Evolutionary conservation across 805 yeast species (phyloP).

Genomic region (Maudiozyma bulderi): DNA sequence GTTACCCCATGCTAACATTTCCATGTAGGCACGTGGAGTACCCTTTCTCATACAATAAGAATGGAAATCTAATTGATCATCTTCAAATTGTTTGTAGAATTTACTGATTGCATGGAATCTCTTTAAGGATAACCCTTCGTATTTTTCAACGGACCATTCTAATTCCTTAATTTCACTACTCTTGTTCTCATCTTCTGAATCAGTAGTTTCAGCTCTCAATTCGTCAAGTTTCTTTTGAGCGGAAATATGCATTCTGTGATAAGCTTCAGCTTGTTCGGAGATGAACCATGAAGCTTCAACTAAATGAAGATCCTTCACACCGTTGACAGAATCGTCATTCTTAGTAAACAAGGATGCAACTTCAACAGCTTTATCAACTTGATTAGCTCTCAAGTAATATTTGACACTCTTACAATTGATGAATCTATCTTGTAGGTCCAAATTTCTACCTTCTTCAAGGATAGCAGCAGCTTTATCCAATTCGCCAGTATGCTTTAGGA

Average conservation of each 20-base stretch:
- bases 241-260: conserved; percentile 46
- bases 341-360: conserved; percentile 74
- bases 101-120: conserved; percentile 59
- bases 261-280: conserved; percentile 76
- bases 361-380: conserved; percentile 63
- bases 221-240: conserved; percentile 17
- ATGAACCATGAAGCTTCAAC: conserved; percentile 93
- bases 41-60: conserved; percentile 86
- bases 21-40: conserved; percentile 73
- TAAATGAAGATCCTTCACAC: conserved; percentile 73
- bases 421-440: conserved; percentile 85
- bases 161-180: conserved; percentile 28
- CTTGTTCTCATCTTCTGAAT: conserved; percentile 13
- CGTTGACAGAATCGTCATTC: conserved; percentile 72
- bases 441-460: conserved; percentile 60
- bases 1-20: conserved; percentile 78
- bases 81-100: conserved; percentile 58
- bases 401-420: conserved; percentile 82
- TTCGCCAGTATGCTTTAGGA: conserved; percentile 64
- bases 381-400: conserved; percentile 68
- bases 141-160: conserved; percentile 37
- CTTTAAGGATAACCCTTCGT: conserved; percentile 68
- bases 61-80: conserved; percentile 92
- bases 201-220: conserved; percentile 4
- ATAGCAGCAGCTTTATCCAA: conserved; percentile 49